A percentile compares a stretch with the other conserved stretches of the same genome.
These are phyloP conservation scores for Cercospora zeae-maydis DNA, from an alignment of 2,329 filamentous ascomycete genomes.

Conservation along the genomic window DNA sequence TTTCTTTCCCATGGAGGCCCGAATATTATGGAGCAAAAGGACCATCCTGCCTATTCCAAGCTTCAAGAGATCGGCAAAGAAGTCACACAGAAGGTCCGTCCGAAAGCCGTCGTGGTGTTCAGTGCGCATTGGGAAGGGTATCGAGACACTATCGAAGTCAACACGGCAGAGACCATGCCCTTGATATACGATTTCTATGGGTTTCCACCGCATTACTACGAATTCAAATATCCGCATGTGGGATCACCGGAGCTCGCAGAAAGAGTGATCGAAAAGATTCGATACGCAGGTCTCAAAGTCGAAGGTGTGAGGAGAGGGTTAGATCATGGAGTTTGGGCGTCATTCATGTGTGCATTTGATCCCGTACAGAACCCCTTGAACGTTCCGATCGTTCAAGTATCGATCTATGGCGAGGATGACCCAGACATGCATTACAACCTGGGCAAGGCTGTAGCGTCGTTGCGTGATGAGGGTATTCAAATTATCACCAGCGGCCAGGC, in stretches of 20 bases:
- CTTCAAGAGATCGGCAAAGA: constrained; percentile 65
- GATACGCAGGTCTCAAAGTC: constrained; percentile 57
- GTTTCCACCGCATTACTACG: constrained; percentile 67
- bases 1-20: constrained; percentile 51
- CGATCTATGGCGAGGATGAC: constrained; percentile 62
- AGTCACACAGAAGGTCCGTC: constrained; percentile 66
- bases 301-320: constrained; percentile 61
- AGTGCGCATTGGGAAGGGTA: constrained; percentile 72
- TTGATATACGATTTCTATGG: constrained; percentile 74
- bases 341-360: constrained; percentile 58
- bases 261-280: constrained; percentile 55
- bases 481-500: constrained; percentile 73
- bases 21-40: constrained; percentile 63
- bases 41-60: constrained; percentile 64
- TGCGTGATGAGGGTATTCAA: constrained; percentile 64
- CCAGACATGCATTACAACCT: constrained; percentile 64
- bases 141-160: constrained; percentile 58
- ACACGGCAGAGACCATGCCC: constrained; percentile 60
- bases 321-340: constrained; percentile 72
- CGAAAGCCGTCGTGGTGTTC: constrained; percentile 70
- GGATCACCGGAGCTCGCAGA: constrained; percentile 60
- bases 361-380: constrained; percentile 38
- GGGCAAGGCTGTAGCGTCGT: constrained; percentile 61
- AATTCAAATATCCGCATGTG: constrained; percentile 62
- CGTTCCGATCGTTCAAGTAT: constrained; percentile 67